Conservation (phyloP, 352 stramenopile genomes). For the Phytophthora fragariaefolia region DNA sequence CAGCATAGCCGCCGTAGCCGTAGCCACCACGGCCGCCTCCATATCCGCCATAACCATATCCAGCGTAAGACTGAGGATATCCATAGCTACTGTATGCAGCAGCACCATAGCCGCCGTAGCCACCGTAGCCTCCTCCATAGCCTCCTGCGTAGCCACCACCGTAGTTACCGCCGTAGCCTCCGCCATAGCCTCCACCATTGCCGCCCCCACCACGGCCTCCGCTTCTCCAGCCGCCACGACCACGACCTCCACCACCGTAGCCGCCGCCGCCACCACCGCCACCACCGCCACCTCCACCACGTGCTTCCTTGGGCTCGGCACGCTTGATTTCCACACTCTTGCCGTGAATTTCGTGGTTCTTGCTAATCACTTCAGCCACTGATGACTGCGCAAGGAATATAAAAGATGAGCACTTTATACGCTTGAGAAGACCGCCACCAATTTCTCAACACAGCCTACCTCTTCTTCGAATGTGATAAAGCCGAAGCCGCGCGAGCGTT, state of each 20-base stretch:
- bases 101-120: conserved; percentile 37
- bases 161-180: conserved; percentile 40
- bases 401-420: not conserved
- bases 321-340: conserved; percentile 93
- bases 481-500: conserved; percentile 91
- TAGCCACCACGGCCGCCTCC: conserved; percentile 49
- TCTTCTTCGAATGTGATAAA: conserved; percentile 95
- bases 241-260: conserved; percentile 29
- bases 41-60: conserved; percentile 57
- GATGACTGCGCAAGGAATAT: conserved; percentile 49
- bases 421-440: not conserved
- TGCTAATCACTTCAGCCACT: conserved; percentile 89
- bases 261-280: conserved; percentile 32
- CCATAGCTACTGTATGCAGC: conserved; percentile 36
- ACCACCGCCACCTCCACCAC: conserved; percentile 41
- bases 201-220: conserved; percentile 36
- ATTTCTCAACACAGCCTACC: conserved; percentile 23
- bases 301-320: conserved; percentile 80
- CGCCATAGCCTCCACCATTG: conserved; percentile 38
- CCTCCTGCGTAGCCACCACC: conserved; percentile 40
- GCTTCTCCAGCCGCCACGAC: no score
- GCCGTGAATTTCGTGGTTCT: conserved; percentile 91
- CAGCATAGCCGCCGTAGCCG: conserved; percentile 51
- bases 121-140: conserved; percentile 46
- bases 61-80: conserved; percentile 44